phyloP scores from a whole-genome alignment of 768 basidiomycete species.

The Bullera alba region DNA sequence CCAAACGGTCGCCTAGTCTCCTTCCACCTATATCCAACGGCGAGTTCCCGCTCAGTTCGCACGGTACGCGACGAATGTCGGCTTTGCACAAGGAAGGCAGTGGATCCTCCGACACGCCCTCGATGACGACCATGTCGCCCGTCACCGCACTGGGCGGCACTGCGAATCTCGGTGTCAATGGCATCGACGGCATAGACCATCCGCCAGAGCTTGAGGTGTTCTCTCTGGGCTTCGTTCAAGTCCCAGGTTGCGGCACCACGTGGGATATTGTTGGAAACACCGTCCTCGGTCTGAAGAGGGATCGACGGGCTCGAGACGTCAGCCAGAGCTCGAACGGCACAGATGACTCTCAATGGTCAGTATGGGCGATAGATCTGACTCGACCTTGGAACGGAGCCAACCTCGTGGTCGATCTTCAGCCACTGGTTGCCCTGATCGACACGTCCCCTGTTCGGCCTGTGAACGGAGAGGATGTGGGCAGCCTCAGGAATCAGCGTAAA shows the following conservation, averaged over 20 bases:
- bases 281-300: not conserved
- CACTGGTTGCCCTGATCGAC: conserved; percentile 8
- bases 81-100: conserved; percentile 23
- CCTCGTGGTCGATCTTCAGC: conserved; percentile 11
- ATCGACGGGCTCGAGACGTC: conserved; percentile 11
- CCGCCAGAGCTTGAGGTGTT: not conserved
- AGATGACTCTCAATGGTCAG: conserved; percentile 26
- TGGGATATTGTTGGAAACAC: not conserved
- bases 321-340: conserved; percentile 11
- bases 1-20: conserved; percentile 18
- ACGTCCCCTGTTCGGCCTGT: conserved; percentile 1
- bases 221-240: not conserved
- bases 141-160: no score
- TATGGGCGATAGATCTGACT: conserved; percentile 21
- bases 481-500: not conserved
- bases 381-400: conserved; percentile 24
- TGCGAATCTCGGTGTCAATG: not conserved
- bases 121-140: no score
- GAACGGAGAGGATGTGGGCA: not conserved
- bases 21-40: conserved; percentile 28
- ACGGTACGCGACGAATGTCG: conserved; percentile 28
- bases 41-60: conserved; percentile 36
- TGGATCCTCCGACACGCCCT: conserved; percentile 9
- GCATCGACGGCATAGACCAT: not conserved
- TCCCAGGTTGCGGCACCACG: not conserved